Conservation (phyloP, 2,329 filamentous ascomycete genomes). For the Cercospora citrullina region DNA sequence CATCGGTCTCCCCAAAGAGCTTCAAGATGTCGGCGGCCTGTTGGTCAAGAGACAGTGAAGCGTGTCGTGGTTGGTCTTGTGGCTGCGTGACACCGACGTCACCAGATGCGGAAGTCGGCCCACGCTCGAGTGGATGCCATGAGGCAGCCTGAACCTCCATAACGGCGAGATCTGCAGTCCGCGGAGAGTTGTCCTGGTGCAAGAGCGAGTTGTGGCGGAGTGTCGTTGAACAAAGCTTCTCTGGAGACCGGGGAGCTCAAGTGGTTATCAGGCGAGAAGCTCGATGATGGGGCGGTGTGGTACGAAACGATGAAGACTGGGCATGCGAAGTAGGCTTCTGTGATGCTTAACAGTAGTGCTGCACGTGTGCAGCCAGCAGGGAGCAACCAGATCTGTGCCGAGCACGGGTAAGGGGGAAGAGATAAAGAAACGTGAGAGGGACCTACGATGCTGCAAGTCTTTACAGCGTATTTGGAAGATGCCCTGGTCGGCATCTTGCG, state of each 20-base stretch:
- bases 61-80: slow-evolving; percentile 21
- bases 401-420: slow-evolving; percentile 14
- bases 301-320: slow-evolving; percentile 27
- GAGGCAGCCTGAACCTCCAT: slow-evolving; percentile 23
- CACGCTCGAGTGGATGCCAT: slow-evolving; percentile 21
- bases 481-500: slow-evolving; percentile 28
- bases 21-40: slow-evolving; percentile 25
- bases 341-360: slow-evolving; percentile 24
- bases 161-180: not conserved
- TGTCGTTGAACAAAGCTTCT: slow-evolving; percentile 11
- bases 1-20: slow-evolving; percentile 17
- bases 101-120: slow-evolving; percentile 22
- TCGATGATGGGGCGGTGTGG: slow-evolving; percentile 30
- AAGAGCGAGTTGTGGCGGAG: slow-evolving; percentile 4
- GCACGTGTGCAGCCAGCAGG: slow-evolving; percentile 17
- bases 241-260: slow-evolving; percentile 11
- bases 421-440: slow-evolving; percentile 20
- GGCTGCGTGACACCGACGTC: slow-evolving; percentile 25
- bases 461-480: slow-evolving; percentile 32
- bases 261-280: slow-evolving; percentile 23
- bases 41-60: slow-evolving; percentile 25
- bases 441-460: slow-evolving; percentile 29
- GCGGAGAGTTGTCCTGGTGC: not conserved
- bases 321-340: slow-evolving; percentile 23
- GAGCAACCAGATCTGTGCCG: slow-evolving; percentile 12